These are phyloP conservation scores for Pythium oligandrum DNA, from an alignment of 352 stramenopile genomes.

Conservation along the genomic window DNA sequence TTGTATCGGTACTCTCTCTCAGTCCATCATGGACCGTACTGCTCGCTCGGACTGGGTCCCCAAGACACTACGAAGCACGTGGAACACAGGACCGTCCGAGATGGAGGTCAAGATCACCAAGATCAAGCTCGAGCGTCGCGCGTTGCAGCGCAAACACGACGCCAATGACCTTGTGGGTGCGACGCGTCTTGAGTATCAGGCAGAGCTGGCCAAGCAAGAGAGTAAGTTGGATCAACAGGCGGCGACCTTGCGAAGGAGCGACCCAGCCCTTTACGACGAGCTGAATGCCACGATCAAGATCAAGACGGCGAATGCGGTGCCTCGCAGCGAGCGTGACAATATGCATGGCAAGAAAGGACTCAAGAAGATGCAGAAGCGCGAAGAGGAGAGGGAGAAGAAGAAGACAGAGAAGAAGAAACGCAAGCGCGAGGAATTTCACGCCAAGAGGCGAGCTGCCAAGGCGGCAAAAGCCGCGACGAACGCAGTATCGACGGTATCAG, in stretches of 20 bases:
- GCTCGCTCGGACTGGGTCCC: slow-evolving; percentile 1
- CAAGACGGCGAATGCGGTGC: not conserved
- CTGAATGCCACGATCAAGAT: slow-evolving; percentile 3
- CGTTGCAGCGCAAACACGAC: slow-evolving; percentile 12
- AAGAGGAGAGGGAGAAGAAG: slow-evolving; percentile 1
- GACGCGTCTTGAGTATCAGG: slow-evolving; percentile 19
- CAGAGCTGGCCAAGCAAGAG: slow-evolving; percentile 17
- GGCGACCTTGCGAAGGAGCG: not conserved
- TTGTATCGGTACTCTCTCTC: no score
- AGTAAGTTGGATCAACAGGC: slow-evolving; percentile 3
- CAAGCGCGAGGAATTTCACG: no score
- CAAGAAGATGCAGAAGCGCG: no score
- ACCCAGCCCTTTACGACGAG: slow-evolving; percentile 10
- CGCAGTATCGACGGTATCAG: not conserved
- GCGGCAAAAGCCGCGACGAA: not conserved
- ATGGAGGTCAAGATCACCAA: slow-evolving; percentile 15
- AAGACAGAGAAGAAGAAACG: not conserved
- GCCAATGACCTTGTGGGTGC: slow-evolving; percentile 21
- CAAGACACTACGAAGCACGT: not conserved
- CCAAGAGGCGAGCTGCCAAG: not conserved
- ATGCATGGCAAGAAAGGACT: no score
- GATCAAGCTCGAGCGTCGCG: slow-evolving; percentile 14
- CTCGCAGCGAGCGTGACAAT: slow-evolving; percentile 6
- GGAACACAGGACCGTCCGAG: not conserved
- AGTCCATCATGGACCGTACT: not conserved